These are phyloP conservation scores for Boechera divaricarpa DNA, from an alignment of 345 rosid genomes.

Conservation along the genomic window DNA sequence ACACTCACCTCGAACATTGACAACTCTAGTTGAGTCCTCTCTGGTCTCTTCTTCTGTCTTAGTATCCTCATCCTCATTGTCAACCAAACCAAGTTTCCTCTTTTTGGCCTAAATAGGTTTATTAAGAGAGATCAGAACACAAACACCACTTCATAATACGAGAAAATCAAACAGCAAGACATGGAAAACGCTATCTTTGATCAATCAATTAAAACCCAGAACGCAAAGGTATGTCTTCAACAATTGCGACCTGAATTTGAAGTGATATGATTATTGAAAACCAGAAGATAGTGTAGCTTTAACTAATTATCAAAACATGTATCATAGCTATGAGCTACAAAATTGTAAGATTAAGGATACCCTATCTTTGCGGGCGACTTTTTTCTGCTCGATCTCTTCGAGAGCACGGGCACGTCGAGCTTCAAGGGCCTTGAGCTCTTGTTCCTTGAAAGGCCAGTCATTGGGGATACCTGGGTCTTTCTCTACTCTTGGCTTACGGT, in stretches of 20 bases:
- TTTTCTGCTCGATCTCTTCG: constrained; percentile 87
- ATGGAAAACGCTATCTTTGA: neutral
- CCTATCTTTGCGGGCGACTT: constrained; percentile 89
- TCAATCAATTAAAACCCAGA: neutral
- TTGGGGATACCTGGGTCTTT: constrained; percentile 98
- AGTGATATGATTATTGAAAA: too few relatives aligned
- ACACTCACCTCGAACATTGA: constrained; percentile 61
- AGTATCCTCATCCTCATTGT: constrained; percentile 56
- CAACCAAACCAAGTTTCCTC: constrained; percentile 79
- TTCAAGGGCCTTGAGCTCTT: constrained; percentile 92
- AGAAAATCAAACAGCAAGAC: neutral
- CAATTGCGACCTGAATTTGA: too few relatives aligned
- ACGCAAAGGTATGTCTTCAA: too few relatives aligned
- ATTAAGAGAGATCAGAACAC: constrained; percentile 13
- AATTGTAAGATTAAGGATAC: constrained; percentile 45
- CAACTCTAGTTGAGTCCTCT: constrained; percentile 42
- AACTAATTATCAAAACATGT: too few relatives aligned
- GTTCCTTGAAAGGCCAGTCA: constrained; percentile 98
- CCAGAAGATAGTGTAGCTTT: too few relatives aligned
- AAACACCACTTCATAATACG: neutral
- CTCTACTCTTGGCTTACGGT: constrained; percentile 66
- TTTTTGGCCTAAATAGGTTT: constrained; percentile 58
- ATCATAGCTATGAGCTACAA: neutral
- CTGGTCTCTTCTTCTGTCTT: constrained; percentile 46
- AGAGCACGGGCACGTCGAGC: constrained; percentile 86